These are phyloP conservation scores for Neurospora tetrasperma DNA, from an alignment of 495 filamentous ascomycete genomes.

Conservation along the genomic window DNA sequence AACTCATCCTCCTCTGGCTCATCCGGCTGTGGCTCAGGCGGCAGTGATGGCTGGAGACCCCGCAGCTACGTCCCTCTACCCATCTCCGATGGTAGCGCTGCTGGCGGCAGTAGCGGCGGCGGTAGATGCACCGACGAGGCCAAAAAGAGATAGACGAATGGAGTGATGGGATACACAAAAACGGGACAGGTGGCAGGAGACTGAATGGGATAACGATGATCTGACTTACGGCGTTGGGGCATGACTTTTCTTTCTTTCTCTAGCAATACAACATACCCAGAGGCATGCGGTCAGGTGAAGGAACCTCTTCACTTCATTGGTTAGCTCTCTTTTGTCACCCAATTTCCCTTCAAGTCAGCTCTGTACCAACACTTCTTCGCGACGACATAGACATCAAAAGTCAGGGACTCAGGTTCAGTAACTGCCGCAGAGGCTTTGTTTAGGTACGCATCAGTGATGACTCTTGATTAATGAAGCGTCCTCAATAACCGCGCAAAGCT, in stretches of 20 bases:
- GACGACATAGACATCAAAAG: not conserved
- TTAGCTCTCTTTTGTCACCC: not conserved
- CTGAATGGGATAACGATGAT: not conserved
- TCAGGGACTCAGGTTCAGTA: not conserved
- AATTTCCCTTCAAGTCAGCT: not conserved
- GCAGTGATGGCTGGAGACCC: not conserved
- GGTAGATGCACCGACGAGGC: not conserved
- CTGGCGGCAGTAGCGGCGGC: not conserved
- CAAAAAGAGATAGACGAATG: not conserved
- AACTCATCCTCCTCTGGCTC: not conserved
- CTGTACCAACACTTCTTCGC: not conserved
- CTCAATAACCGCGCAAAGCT: not conserved
- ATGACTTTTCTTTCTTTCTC: not conserved
- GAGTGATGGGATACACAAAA: not conserved
- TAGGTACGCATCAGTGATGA: not conserved
- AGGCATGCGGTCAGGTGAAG: not conserved
- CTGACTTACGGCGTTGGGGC: not conserved
- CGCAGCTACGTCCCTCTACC: not conserved
- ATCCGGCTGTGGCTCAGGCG: not conserved
- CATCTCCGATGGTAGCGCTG: not conserved
- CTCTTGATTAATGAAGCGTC: not conserved
- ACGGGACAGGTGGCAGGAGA: not conserved
- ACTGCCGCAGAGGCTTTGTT: not conserved
- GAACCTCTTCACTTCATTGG: not conserved
- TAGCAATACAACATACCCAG: not conserved